Percentiles rank a stretch among this genome's conserved stretches.
Conservation (phyloP, 805 yeast species). For the Pichia ethanolica region DNA sequence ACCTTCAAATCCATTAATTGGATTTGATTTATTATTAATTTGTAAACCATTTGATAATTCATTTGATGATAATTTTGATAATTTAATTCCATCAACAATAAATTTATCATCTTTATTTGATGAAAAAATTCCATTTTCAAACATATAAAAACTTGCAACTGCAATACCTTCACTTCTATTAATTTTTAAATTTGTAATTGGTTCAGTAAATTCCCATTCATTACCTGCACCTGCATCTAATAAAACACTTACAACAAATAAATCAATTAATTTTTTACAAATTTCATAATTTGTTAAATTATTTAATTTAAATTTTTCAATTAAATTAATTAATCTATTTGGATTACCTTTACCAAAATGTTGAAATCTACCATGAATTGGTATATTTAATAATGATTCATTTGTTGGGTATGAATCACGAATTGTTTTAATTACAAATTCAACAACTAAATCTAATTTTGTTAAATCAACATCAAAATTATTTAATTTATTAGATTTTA, state of each 20-base stretch:
- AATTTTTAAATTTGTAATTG: conserved; percentile 20
- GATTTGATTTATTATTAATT: conserved; percentile 34
- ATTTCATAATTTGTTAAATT: conserved; percentile 31
- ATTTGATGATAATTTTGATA: conserved; percentile 30
- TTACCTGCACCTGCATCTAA: conserved; percentile 68
- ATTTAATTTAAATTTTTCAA: conserved; percentile 17
- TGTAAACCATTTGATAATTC: conserved; percentile 40
- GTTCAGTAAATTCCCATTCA: conserved; percentile 43
- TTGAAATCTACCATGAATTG: conserved; percentile 65
- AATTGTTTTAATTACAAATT: conserved; percentile 39
- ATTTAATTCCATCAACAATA: conserved; percentile 38
- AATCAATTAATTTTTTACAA: conserved; percentile 47
- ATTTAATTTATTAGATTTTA: conserved; percentile 29
- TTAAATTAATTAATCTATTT: conserved; percentile 37
- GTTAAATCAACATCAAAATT: conserved; percentile 41
- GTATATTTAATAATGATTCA: conserved; percentile 35
- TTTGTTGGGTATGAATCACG: conserved; percentile 37
- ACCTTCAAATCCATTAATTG: conserved; percentile 49
- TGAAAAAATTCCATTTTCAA: conserved; percentile 38
- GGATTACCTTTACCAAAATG: conserved; percentile 49
- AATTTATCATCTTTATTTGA: conserved; percentile 28
- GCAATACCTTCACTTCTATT: conserved; percentile 59
- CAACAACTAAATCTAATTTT: conserved; percentile 36
- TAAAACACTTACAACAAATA: conserved; percentile 52
- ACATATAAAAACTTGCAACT: conserved; percentile 50